Percentiles rank a stretch among this genome's conserved stretches.
Evolutionary conservation across 192 early-diverging fungal species (phyloP).

Genomic region (Helicostylum pulchrum): DNA sequence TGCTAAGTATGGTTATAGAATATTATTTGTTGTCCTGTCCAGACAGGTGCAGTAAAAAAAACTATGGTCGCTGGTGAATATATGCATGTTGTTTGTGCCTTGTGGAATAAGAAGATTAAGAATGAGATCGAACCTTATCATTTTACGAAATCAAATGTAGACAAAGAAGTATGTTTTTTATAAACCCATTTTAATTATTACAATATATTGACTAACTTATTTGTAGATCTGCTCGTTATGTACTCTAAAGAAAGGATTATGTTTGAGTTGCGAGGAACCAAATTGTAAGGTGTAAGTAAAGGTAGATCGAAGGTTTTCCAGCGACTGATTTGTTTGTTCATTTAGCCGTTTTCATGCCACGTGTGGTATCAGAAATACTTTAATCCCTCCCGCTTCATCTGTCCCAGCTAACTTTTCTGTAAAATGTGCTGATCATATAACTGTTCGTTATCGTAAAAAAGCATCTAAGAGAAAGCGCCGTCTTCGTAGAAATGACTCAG

Average conservation of each 20-base stretch:
- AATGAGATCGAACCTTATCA: conserved; percentile 33
- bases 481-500: not conserved
- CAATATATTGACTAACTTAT: not conserved
- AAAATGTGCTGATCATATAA: conserved; percentile 17
- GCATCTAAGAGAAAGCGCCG: not conserved
- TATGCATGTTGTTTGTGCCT: conserved; percentile 50
- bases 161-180: conserved; percentile 16
- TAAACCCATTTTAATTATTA: not conserved
- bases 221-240: conserved; percentile 20
- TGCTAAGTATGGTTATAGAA: conserved; percentile 16
- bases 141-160: conserved; percentile 22
- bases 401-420: conserved; percentile 14
- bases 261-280: conserved; percentile 19
- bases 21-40: conserved; percentile 41
- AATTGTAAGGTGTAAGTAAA: conserved; percentile 9
- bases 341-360: conserved; percentile 32
- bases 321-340: not conserved
- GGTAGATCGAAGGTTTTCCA: not conserved
- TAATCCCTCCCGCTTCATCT: conserved; percentile 14
- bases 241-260: conserved; percentile 21
- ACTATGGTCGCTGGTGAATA: conserved; percentile 39
- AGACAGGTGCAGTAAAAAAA: conserved; percentile 41
- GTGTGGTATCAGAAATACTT: conserved; percentile 25
- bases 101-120: conserved; percentile 35
- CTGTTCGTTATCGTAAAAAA: conserved; percentile 4